These are phyloP conservation scores for Haplosporangium sp. DNA, from an alignment of 371 early-diverging fungal genomes.

Conservation along the genomic window DNA sequence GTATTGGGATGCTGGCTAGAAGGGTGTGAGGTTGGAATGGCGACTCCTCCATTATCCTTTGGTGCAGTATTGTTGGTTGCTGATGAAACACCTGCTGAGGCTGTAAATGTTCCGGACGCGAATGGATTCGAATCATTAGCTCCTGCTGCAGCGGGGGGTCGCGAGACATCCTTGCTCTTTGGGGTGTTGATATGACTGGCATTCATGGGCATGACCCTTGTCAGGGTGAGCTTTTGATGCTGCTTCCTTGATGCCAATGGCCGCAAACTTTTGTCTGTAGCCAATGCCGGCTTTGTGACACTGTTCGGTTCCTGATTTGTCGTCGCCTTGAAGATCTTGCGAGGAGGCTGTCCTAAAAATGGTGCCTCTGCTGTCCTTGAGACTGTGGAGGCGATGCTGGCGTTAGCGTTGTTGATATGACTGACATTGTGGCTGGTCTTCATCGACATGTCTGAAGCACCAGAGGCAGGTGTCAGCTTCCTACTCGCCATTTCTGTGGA, in stretches of 20 bases:
- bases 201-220: constrained; percentile 23
- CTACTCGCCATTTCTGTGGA: not conserved
- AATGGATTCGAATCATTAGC: not conserved
- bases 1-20: constrained; percentile 10
- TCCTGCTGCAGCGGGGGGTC: not conserved
- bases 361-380: not conserved
- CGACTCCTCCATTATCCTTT: not conserved
- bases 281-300: not conserved
- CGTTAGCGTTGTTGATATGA: too few relatives aligned
- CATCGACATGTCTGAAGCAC: not conserved
- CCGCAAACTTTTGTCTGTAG: not conserved
- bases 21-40: not conserved
- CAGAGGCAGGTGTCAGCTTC: not conserved
- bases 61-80: not conserved
- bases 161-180: not conserved
- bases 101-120: not conserved
- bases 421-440: too few relatives aligned
- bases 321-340: constrained; percentile 10
- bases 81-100: too few relatives aligned
- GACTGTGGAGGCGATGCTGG: too few relatives aligned
- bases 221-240: not conserved
- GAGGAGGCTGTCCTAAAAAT: constrained; percentile 10
- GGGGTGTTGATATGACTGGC: not conserved
- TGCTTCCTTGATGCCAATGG: not conserved
- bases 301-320: too few relatives aligned